Evolutionary conservation across 257 asterid species (phyloP).

Genomic region (Nicotiana sylvestris): DNA sequence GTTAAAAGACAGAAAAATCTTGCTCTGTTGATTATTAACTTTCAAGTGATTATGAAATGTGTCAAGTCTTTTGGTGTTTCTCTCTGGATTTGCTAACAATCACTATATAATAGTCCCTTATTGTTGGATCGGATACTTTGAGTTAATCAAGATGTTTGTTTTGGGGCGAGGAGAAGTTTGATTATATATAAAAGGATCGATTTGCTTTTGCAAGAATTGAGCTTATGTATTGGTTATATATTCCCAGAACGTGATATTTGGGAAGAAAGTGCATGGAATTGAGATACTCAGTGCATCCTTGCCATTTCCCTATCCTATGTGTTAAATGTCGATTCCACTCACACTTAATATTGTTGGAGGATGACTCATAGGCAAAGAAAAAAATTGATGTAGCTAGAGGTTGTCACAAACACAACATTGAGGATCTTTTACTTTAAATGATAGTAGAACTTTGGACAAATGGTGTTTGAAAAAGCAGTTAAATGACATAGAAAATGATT

Average conservation of each 20-base stretch:
- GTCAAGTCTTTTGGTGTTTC: neutral
- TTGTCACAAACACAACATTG: neutral
- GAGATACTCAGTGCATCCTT: neutral
- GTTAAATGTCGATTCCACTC: neutral
- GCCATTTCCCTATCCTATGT: neutral
- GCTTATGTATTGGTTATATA: neutral
- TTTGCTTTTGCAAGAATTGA: neutral
- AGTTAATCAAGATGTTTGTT: neutral
- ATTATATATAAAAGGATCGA: neutral
- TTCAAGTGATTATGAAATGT: neutral
- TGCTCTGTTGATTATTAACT: neutral
- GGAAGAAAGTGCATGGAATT: neutral
- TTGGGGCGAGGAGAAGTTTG: neutral
- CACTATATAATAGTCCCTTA: neutral
- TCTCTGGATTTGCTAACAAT: neutral
- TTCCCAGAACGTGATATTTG: neutral
- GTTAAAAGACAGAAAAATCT: neutral
- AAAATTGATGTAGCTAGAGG: neutral
- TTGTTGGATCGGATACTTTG: neutral
- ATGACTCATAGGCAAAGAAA: neutral
- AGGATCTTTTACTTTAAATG: neutral
- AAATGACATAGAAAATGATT: neutral
- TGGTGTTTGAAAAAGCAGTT: neutral
- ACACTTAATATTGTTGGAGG: neutral
- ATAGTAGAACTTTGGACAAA: neutral